Percentiles rank a stretch among this genome's conserved stretches.
Evolutionary conservation across 176 grass and related monocot genomes (phyloP).

Genomic region (Rhynchospora breviuscula): DNA sequence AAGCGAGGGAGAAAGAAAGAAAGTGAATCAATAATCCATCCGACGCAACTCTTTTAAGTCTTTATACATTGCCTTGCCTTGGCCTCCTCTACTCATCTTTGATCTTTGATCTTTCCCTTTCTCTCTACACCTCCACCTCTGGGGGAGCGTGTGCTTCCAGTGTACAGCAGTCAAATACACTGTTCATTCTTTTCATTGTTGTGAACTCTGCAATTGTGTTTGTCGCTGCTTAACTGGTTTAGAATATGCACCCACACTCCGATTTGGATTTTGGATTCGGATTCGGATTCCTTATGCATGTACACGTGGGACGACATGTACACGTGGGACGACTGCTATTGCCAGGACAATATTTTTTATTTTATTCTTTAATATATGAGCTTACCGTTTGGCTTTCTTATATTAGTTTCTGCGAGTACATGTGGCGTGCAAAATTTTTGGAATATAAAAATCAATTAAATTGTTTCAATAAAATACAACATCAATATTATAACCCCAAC

Average conservation of each 20-base stretch:
- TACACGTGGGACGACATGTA: too few species aligned
- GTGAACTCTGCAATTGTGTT: neutral
- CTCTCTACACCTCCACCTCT: neutral
- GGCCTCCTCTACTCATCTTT: neutral
- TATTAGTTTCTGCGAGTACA: too few species aligned
- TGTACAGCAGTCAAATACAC: neutral
- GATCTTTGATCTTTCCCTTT: neutral
- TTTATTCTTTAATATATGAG: too few species aligned
- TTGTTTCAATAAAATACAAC: too few species aligned
- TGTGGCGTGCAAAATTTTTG: too few species aligned
- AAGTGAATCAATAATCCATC: conserved; percentile 2
- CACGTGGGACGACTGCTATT: too few species aligned
- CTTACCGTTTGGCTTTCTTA: too few species aligned
- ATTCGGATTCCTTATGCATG: too few species aligned
- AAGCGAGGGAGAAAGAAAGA: conserved; percentile 29
- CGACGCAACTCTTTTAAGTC: neutral
- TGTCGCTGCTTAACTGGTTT: neutral
- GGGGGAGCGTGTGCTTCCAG: neutral
- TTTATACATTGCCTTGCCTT: neutral
- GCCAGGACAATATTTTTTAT: too few species aligned
- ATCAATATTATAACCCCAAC: too few species aligned
- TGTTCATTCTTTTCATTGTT: neutral
- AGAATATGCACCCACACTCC: neutral
- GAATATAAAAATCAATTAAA: too few species aligned
- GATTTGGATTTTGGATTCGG: too few species aligned